Evolutionary conservation across 2,329 filamentous ascomycete genomes (phyloP).

Genomic region (Aspergillus sp.): DNA sequence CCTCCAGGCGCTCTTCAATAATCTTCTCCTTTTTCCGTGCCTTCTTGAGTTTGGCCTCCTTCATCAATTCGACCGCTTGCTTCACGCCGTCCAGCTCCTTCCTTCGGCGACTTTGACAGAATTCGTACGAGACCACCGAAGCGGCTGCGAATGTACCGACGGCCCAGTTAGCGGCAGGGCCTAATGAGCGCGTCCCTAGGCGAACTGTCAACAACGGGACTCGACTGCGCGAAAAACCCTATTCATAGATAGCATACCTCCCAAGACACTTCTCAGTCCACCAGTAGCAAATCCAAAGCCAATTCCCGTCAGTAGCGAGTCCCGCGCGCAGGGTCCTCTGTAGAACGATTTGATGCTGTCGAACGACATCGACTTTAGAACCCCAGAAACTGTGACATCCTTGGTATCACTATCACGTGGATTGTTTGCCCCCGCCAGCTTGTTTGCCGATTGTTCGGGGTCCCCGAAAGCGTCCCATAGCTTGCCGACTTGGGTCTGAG

Average conservation of each 20-base stretch:
- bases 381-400: conserved; percentile 33
- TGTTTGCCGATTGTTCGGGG: conserved; percentile 43
- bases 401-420: conserved; percentile 49
- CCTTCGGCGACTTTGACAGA: conserved; percentile 65
- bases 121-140: conserved; percentile 69
- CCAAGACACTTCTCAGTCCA: conserved; percentile 61
- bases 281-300: conserved; percentile 67
- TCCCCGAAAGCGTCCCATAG: conserved; percentile 40
- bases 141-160: conserved; percentile 64
- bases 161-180: conserved; percentile 72
- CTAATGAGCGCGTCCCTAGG: conserved; percentile 45
- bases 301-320: conserved; percentile 76
- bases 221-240: neutral
- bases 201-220: conserved; percentile 4
- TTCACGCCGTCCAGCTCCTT: conserved; percentile 77
- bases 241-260: conserved; percentile 46
- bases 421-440: conserved; percentile 49
- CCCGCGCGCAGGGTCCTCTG: conserved; percentile 72
- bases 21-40: conserved; percentile 41
- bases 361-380: conserved; percentile 39
- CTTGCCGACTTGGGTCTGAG: conserved; percentile 38
- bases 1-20: conserved; percentile 26
- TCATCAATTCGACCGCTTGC: conserved; percentile 72
- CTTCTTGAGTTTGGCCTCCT: conserved; percentile 60
- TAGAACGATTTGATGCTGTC: conserved; percentile 54